Base-by-base conservation (phyloP, 352 stramenopile species). In the Phytophthora fragariaefolia region DNA sequence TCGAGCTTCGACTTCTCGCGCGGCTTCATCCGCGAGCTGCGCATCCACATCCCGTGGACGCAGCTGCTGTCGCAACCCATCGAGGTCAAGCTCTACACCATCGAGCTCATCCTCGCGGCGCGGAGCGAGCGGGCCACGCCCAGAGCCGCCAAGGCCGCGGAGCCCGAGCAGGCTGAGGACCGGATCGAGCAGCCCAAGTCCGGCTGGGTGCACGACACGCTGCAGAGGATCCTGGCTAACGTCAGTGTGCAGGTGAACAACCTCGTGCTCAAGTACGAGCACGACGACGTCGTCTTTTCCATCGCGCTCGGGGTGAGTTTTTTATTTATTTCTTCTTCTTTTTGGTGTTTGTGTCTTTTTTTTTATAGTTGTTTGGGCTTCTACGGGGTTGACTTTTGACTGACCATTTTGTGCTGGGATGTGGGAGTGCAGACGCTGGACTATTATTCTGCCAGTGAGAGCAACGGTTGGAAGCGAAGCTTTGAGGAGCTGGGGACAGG, bases 41-140 rank as follows among this genome's bases (percentile, higher is more conserved):
- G 87, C 28, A 95, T 96, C 60, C 88, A 94, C 64, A 96, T 96
- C 64, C 88, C 88, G 32, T 96, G 88, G 88, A 95, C 86, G n/a
- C 86, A 95, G 36, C 43, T 96, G 60, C 69, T 96, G 18, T 95
- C 86, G 3, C 88, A 96, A 62, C 81, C 88, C 13, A 96, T 95
- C 42, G 88, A 95, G 56, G 81, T 96, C 49, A 96, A 96, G 55
- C 73, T 96, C 46, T 96, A 94, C 71, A 96, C 88, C 26, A 83
- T 95, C n/a, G 88, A 96, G 52, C 73, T 96, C 27, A 96, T 96
- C 57, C 63, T 96, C 4, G 93, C 85, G 5, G 83, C 83, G 38
- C 81, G 81, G 9, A 73, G 75, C 13, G 64, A 43, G 5, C 57
- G 79, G n/a, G 75, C 12, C 58, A 73, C 23, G 43, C 27, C 13